Percentiles rank a stretch among this genome's conserved stretches.
phyloP scores from a whole-genome alignment of 2,329 filamentous ascomycete genomes.

The Hypocreales sp. region DNA sequence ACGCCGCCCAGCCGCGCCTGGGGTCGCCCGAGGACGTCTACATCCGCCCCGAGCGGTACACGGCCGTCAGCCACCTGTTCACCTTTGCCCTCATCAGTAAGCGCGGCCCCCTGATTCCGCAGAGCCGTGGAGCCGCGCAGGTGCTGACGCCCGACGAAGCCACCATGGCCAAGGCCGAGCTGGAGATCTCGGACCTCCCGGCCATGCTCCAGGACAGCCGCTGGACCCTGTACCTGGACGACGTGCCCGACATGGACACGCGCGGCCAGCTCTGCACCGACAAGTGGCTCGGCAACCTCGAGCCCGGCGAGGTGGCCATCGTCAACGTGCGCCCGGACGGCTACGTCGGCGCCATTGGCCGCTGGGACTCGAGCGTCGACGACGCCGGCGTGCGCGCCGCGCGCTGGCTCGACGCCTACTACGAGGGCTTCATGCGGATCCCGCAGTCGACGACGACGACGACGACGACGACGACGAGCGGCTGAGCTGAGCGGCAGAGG shows the following conservation, averaged over 20 bases:
- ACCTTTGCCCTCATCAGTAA: conserved; percentile 54
- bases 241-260: conserved; percentile 40
- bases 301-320: conserved; percentile 41
- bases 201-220: conserved; percentile 44
- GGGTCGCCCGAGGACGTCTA: conserved; percentile 49
- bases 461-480: no score
- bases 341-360: conserved; percentile 50
- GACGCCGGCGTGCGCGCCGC: conserved; percentile 35
- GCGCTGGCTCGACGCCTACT: conserved; percentile 38
- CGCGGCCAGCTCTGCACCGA: conserved; percentile 40
- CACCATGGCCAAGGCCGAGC: conserved; percentile 41
- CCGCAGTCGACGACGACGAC: conserved; percentile 13
- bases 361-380: conserved; percentile 35
- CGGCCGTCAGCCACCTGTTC: conserved; percentile 49
- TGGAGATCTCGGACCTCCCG: conserved; percentile 53
- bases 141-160: no score
- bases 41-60: conserved; percentile 52
- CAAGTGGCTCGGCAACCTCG: conserved; percentile 52
- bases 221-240: conserved; percentile 61
- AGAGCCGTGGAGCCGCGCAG: no score
- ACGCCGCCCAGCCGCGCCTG: conserved; percentile 40
- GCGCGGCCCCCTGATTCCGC: no score
- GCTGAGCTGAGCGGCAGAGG: no score
- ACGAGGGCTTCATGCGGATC: conserved; percentile 36
- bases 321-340: conserved; percentile 59